Conservation (phyloP, 257 asterid species). For the Forsythia viridissima region DNA sequence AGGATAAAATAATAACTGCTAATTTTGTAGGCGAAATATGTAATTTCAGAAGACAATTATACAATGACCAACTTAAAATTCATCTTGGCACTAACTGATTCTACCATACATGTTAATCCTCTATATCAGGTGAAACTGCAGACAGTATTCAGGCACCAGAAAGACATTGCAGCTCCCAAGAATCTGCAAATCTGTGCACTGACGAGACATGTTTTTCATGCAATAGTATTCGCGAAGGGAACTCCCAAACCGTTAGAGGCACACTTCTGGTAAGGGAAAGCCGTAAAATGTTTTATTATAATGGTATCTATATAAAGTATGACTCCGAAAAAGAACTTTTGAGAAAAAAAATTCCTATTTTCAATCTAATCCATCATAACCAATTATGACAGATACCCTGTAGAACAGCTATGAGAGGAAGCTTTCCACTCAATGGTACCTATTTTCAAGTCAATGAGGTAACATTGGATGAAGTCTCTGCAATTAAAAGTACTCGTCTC, state of each 20-base stretch:
- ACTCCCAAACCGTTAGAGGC: slow-evolving; percentile 85
- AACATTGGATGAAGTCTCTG: slow-evolving; percentile 15
- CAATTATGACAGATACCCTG: slow-evolving; percentile 76
- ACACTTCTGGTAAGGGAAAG: slow-evolving; percentile 73
- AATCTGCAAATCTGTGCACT: slow-evolving; percentile 58
- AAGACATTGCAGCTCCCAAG: slow-evolving; percentile 69
- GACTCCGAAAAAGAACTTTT: neutral
- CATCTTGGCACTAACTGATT: slow-evolving; percentile 15
- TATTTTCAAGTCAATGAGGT: slow-evolving; percentile 99
- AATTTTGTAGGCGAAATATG: slow-evolving; percentile 1
- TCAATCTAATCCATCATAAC: slow-evolving; percentile 28
- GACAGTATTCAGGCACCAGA: slow-evolving; percentile 85
- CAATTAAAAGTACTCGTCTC: slow-evolving; percentile 1
- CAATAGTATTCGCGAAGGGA: slow-evolving; percentile 85
- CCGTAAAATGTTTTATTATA: neutral
- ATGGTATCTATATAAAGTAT: slow-evolving; percentile 1
- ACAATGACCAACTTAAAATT: neutral
- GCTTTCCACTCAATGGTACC: slow-evolving; percentile 98
- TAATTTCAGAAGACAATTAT: slow-evolving; percentile 1
- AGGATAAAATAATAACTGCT: slow-evolving; percentile 11
- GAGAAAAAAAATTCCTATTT: neutral
- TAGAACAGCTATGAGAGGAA: slow-evolving; percentile 99
- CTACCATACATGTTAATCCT: slow-evolving; percentile 17
- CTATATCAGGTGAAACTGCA: slow-evolving; percentile 80
- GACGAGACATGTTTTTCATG: slow-evolving; percentile 85